Base-by-base conservation (phyloP, 208 protist genomes). In the Leishmania arabica region DNA sequence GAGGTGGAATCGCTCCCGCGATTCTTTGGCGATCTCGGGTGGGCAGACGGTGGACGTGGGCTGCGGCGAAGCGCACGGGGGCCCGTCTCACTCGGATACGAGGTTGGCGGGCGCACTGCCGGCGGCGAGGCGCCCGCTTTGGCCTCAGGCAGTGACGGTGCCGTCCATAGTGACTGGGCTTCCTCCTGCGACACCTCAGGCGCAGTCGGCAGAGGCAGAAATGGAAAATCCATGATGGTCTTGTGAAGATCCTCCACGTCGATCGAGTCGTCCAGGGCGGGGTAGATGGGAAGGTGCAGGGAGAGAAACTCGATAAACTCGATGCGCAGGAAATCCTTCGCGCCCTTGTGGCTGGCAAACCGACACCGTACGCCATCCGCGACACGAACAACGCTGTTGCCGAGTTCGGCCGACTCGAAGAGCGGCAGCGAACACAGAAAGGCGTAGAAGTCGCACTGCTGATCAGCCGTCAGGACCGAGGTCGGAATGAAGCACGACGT, bases 401-500 rank as follows among this genome's bases (percentile, higher is more conserved):
- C 76, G 70, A 80, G 75, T 69, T 84, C 76, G 6, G 66, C 82
- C 0, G 58, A 54, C 27, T 72, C 76, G 71, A 92, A 90, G 73
- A 86, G 80, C 6, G 83, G 86, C 40, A 87, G 56, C 15, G 78
- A 82, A 45, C 78, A 72, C 31, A 92, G 66, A 74, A 85, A 87
- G 13, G 19, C 45, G 24, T 89, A 71, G 34, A 88, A 83, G 42
- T 81, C 83, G 9, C 70, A 71, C 56, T 83, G 83, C 80, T 92
- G 58, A 37, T 45, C 34, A 1, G 37, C 31, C 4, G 79, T 78
- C 40, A 92, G 75, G 15, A 71, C 47, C 3, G 5, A n/a, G 9
- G 85, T 87, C 6, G 79, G 82, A 24, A 92, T 89, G 68, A 86
- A 84, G 84, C 89, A 92, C 5, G 56, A 42, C n/a, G 77, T 81